These are phyloP conservation scores for Backusella macrospora DNA, from an alignment of 192 early-diverging fungal species.

Conservation along the genomic window DNA sequence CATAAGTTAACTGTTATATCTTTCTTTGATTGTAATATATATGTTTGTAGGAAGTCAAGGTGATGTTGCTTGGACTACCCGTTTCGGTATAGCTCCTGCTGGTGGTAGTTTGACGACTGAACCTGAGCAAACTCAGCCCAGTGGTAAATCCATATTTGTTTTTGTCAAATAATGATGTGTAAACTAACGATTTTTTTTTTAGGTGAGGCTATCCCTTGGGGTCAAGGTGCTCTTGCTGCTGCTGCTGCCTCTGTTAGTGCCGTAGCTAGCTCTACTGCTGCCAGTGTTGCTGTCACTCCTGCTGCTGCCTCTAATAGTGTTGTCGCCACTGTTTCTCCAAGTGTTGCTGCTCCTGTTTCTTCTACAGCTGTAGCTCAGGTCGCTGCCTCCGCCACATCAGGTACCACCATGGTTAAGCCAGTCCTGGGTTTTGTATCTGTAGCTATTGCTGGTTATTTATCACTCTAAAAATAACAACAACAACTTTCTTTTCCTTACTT, in stretches of 20 bases:
- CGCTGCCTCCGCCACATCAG: not conserved
- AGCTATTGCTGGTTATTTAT: conserved; percentile 16
- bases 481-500: not conserved
- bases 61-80: conserved; percentile 43
- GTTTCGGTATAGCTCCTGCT: conserved; percentile 39
- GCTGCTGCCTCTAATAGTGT: not conserved
- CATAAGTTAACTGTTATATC: not conserved
- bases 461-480: conserved; percentile 16
- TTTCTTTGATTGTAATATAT: not conserved
- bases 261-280: not conserved
- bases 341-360: not conserved
- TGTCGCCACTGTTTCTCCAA: not conserved
- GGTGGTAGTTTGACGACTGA: conserved; percentile 18
- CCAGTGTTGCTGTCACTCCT: not conserved
- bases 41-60: not conserved
- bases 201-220: conserved; percentile 17
- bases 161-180: not conserved
- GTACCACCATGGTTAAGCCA: conserved; percentile 10
- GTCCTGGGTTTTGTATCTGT: conserved; percentile 1
- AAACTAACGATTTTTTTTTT: not conserved
- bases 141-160: conserved; percentile 19
- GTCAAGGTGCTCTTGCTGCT: not conserved
- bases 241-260: not conserved
- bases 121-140: conserved; percentile 26
- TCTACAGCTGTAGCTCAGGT: not conserved